Evolutionary conservation across 257 asterid genomes (phyloP).

Genomic region (Dorcoceras hygrometricum): DNA sequence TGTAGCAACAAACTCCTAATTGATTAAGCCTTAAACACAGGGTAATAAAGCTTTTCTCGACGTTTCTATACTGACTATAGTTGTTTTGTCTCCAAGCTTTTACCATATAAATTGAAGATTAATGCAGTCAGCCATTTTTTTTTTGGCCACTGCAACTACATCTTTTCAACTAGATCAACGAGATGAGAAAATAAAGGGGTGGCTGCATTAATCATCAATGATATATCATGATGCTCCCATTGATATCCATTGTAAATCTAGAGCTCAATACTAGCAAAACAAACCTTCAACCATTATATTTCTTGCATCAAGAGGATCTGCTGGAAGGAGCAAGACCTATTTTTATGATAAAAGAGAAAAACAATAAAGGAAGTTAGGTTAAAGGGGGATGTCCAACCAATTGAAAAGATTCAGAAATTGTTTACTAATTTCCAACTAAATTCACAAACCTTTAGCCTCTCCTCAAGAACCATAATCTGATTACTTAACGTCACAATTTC

Average conservation of each 20-base stretch:
- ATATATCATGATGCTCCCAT: slow-evolving; percentile 17
- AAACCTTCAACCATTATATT: slow-evolving; percentile 95
- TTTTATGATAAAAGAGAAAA: slow-evolving; percentile 12
- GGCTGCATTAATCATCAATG: slow-evolving; percentile 1
- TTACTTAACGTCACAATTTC: slow-evolving; percentile 64
- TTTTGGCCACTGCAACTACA: slow-evolving; percentile 6
- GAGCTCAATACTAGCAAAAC: slow-evolving; percentile 19
- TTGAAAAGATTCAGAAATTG: slow-evolving; percentile 10
- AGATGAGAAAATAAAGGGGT: neutral
- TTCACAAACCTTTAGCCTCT: slow-evolving; percentile 63
- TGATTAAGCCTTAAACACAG: slow-evolving; percentile 10
- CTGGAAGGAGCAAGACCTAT: slow-evolving; percentile 81
- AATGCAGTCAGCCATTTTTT: neutral
- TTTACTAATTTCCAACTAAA: slow-evolving; percentile 18
- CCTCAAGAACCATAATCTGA: slow-evolving; percentile 65
- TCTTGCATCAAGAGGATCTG: slow-evolving; percentile 94
- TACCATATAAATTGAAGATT: neutral
- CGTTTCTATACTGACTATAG: neutral
- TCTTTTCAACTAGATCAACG: slow-evolving; percentile 11
- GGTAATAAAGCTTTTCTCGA: neutral
- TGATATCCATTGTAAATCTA: slow-evolving; percentile 1
- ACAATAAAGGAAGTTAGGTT: slow-evolving; percentile 11
- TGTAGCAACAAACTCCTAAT: slow-evolving; percentile 13
- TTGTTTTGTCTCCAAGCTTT: slow-evolving; percentile 3
- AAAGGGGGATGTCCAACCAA: slow-evolving; percentile 12